Evolutionary conservation across 139 green algal genomes (phyloP), one percentile per base, ranked within the genome.

Genomic region (Micractinium conductrix): DNA sequence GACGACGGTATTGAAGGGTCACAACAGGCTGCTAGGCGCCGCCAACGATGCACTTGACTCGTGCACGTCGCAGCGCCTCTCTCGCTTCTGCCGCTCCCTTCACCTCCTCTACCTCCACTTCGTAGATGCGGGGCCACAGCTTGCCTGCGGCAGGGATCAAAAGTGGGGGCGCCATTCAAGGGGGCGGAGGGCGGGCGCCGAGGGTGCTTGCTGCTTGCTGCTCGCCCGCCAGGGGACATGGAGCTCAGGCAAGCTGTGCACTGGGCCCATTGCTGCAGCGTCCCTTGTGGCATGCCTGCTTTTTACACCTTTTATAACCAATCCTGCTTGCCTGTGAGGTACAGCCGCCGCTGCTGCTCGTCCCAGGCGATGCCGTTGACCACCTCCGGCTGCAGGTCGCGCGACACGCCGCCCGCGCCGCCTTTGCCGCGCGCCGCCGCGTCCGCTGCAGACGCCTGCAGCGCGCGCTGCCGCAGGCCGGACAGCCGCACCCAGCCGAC

Each of bases 341-440:
- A 98, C 19, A 98, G 40, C 35, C 94, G 88, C 81, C 88, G 75
- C 0, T 68, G 65, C 24, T 67, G 19, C 19, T 74, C n/a, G 84
- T 98, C 95, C 73, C 89, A 98, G 0, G 95, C 95, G 45, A 98
- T 98, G 53, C 95, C 95, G 82, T 98, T 98, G 0, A 98, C 78
- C 45, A 98, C 95, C 74, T 98, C 95, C 0, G 70, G 33, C 83
- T 75, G 69, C 38, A n/a, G n/a, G n/a, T 75, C 38, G 1, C 69
- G 69, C 38, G 40, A 37, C 2, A n/a, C 21, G 69, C 40, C 40
- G 38, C 38, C 21, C 16, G 40, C 12, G 21, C 22, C 14, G 10
- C n/a, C 43, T 33, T 48, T 4, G 24, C 58, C 58, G 35, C 37
- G 9, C 5, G 53, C 78, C 16, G n/a, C 42, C 43, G 43, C 62